phyloP scores from a whole-genome alignment of 2,329 filamentous ascomycete species.

The Pseudonectria buxi region DNA sequence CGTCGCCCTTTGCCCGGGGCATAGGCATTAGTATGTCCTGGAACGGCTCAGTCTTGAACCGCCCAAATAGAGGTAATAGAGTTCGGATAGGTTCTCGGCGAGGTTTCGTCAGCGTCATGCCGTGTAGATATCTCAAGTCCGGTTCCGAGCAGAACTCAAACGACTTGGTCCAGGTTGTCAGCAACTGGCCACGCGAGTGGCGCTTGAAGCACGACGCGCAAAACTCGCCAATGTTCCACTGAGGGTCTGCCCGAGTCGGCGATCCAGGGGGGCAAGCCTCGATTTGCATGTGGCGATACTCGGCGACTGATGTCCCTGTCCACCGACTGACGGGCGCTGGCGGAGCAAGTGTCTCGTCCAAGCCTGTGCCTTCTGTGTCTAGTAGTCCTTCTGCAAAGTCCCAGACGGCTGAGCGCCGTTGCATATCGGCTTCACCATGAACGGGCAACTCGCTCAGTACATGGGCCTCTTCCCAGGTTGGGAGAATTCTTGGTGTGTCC shows the following conservation, averaged over 20 bases:
- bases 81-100: constrained; percentile 55
- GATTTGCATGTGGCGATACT: constrained; percentile 36
- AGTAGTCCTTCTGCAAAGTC: constrained; percentile 2
- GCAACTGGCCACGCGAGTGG: constrained; percentile 61
- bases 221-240: constrained; percentile 58
- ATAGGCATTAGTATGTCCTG: constrained; percentile 70
- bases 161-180: constrained; percentile 58
- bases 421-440: constrained; percentile 14
- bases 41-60: constrained; percentile 65
- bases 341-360: not conserved
- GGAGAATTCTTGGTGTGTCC: constrained; percentile 28
- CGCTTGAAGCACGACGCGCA: constrained; percentile 57
- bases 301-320: constrained; percentile 16
- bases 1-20: constrained; percentile 35
- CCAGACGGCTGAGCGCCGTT: too few relatives aligned
- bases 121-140: constrained; percentile 66
- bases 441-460: constrained; percentile 10
- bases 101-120: constrained; percentile 62
- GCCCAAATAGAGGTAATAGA: constrained; percentile 68
- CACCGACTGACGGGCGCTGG: not conserved
- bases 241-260: constrained; percentile 47
- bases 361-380: not conserved
- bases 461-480: constrained; percentile 54
- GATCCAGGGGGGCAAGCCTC: constrained; percentile 58
- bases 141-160: constrained; percentile 70